These are phyloP conservation scores for Acorus gramineus DNA, from an alignment of 106 monocot genomes.

Conservation along the genomic window DNA sequence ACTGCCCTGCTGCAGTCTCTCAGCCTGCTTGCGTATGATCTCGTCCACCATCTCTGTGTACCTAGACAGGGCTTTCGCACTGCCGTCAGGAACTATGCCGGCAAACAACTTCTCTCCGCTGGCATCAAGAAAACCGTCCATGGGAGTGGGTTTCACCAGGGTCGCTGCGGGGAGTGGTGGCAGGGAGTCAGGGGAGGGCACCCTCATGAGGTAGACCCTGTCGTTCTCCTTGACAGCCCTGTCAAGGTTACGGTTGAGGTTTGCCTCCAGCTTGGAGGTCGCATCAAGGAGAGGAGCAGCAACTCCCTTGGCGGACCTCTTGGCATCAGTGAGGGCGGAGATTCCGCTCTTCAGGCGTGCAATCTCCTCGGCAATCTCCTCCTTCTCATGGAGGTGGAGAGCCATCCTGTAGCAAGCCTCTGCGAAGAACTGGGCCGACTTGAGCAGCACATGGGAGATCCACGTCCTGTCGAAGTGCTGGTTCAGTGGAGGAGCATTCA, in stretches of 20 bases:
- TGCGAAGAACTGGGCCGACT: conserved; percentile 55
- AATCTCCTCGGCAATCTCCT: conserved; percentile 77
- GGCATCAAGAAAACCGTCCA: conserved; percentile 58
- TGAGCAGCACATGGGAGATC: conserved; percentile 52
- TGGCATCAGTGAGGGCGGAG: conserved; percentile 52
- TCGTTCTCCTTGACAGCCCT: conserved; percentile 74
- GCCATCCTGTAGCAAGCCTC: conserved; percentile 58
- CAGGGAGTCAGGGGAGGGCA: conserved; percentile 41
- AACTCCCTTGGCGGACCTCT: conserved; percentile 51
- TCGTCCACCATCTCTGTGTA: conserved; percentile 74
- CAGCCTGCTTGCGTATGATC: conserved; percentile 52
- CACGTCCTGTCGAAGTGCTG: conserved; percentile 61
- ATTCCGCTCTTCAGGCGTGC: conserved; percentile 49
- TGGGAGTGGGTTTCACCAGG: conserved; percentile 46
- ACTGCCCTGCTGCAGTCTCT: conserved; percentile 62
- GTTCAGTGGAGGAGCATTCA: conserved; percentile 34
- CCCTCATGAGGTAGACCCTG: conserved; percentile 64
- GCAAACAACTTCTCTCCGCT: conserved; percentile 56
- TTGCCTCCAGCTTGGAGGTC: conserved; percentile 38
- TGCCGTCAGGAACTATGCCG: conserved; percentile 45
- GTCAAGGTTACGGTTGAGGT: conserved; percentile 58
- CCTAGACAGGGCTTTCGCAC: conserved; percentile 54
- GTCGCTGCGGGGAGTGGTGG: conserved; percentile 50
- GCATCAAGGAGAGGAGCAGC: conserved; percentile 59
- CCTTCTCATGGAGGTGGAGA: conserved; percentile 62